A percentile compares a stretch with the other conserved stretches of the same genome.
Conservation (phyloP, 2,329 filamentous ascomycete genomes). For the Didymella glomerata region DNA sequence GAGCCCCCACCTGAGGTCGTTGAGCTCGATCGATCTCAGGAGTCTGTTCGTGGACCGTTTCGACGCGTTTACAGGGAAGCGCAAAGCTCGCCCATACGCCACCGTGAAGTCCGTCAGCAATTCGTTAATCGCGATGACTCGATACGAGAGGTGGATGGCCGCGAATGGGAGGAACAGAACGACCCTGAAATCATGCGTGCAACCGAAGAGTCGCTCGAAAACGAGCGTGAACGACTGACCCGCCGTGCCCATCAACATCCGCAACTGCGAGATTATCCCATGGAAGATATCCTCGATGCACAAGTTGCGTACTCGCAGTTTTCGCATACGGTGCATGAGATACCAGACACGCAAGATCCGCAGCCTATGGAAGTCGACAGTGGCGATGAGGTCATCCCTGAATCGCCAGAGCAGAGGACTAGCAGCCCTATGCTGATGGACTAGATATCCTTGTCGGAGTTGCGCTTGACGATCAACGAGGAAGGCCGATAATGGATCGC, state of each 20-base stretch:
- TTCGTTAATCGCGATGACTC: neutral
- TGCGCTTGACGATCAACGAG: neutral
- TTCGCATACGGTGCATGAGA: neutral
- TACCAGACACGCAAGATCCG: neutral
- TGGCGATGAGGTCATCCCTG: neutral
- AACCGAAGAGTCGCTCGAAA: neutral
- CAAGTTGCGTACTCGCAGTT: neutral
- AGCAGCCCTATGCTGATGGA: conserved; percentile 3
- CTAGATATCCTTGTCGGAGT: neutral
- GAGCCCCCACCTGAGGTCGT: neutral
- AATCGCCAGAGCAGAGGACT: conserved; percentile 1
- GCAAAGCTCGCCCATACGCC: neutral
- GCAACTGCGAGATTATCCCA: neutral
- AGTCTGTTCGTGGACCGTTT: neutral
- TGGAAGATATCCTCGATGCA: neutral
- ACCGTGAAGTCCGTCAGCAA: neutral
- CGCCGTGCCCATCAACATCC: no score
- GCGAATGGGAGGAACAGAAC: conserved; percentile 2
- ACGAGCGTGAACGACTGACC: neutral
- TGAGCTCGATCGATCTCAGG: conserved; percentile 11
- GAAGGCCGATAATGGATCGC: neutral
- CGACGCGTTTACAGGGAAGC: neutral
- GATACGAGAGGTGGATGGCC: neutral
- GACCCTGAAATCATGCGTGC: neutral
- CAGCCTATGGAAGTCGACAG: conserved; percentile 2